These are phyloP conservation scores for Chaetomium sp. DNA, from an alignment of 2,329 filamentous ascomycete species.

Conservation along the genomic window DNA sequence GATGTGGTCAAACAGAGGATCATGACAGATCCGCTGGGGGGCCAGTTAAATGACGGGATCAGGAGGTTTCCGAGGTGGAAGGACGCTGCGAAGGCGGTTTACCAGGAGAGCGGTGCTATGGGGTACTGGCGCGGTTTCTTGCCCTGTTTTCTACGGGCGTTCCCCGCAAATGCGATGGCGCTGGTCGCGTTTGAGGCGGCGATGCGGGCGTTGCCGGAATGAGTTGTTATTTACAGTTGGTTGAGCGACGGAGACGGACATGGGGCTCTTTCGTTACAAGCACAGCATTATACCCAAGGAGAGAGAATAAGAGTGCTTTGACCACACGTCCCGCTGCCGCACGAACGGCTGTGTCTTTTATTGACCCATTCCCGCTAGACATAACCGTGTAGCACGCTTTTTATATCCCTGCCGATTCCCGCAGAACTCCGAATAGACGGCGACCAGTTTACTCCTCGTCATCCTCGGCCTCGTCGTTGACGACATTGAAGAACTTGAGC, in stretches of 20 bases:
- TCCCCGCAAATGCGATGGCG: constrained; percentile 94
- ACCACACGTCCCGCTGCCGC: constrained; percentile 28
- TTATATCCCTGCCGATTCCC: constrained; percentile 32
- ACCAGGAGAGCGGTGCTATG: constrained; percentile 70
- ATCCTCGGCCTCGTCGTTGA: constrained; percentile 96
- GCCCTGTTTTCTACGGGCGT: constrained; percentile 90
- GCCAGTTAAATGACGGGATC: constrained; percentile 65
- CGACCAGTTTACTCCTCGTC: constrained; percentile 83
- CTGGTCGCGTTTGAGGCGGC: constrained; percentile 91
- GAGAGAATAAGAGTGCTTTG: constrained; percentile 14
- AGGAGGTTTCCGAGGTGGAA: constrained; percentile 74
- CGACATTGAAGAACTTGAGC: constrained; percentile 99
- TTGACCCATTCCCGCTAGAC: constrained; percentile 35
- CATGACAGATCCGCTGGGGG: constrained; percentile 91
- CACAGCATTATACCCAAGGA: constrained; percentile 24
- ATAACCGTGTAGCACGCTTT: constrained; percentile 30
- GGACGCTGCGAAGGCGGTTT: constrained; percentile 77
- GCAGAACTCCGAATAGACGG: constrained; percentile 26
- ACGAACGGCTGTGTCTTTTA: constrained; percentile 30
- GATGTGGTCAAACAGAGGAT: constrained; percentile 95
- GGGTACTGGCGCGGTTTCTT: constrained; percentile 94
- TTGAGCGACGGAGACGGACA: neutral
- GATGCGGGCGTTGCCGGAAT: constrained; percentile 66
- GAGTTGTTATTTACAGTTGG: neutral
- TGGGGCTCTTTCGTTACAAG: constrained; percentile 4